Percentiles rank a stretch among this genome's conserved stretches.
phyloP scores from a whole-genome alignment of 345 rosid species.

The Cardamine chenopodiifolia region DNA sequence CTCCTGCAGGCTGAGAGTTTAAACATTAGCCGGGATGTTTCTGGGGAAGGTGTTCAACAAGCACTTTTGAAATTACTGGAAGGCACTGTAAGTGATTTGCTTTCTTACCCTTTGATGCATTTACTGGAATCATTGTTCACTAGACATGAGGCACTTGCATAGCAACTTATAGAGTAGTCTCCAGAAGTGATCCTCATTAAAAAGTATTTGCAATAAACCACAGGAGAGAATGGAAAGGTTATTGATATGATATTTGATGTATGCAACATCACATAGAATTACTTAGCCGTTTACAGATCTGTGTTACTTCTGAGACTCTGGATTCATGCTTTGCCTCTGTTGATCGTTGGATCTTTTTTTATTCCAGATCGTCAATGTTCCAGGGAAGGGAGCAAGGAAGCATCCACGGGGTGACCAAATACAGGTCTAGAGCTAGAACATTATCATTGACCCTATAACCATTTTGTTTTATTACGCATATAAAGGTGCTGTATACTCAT shows the following conservation, averaged over 20 bases:
- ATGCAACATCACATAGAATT: neutral
- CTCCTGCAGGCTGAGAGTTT: conserved; percentile 86
- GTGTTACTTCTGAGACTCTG: neutral
- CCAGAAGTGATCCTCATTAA: neutral
- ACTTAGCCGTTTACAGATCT: neutral
- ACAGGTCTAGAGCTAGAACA: conserved; percentile 59
- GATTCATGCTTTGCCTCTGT: conserved; percentile 7
- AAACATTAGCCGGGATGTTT: conserved; percentile 93
- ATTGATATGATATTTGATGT: conserved; percentile 5
- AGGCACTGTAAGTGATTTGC: conserved; percentile 80
- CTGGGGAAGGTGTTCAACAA: conserved; percentile 99
- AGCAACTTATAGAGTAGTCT: neutral
- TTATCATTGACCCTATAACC: neutral
- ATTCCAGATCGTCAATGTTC: conserved; percentile 87
- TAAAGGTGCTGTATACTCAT: conserved; percentile 4
- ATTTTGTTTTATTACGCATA: neutral
- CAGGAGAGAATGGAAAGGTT: neutral
- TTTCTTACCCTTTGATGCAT: conserved; percentile 14
- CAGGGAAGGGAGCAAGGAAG: conserved; percentile 98
- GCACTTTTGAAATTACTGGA: conserved; percentile 93
- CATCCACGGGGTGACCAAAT: conserved; percentile 96
- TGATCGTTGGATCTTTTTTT: conserved; percentile 27
- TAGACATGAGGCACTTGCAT: conserved; percentile 12
- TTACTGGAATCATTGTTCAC: conserved; percentile 3
- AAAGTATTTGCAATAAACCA: neutral